A percentile compares a stretch with the other conserved stretches of the same genome.
Conservation (phyloP, 345 rosid genomes). For the Toxicodendron radicans region DNA sequence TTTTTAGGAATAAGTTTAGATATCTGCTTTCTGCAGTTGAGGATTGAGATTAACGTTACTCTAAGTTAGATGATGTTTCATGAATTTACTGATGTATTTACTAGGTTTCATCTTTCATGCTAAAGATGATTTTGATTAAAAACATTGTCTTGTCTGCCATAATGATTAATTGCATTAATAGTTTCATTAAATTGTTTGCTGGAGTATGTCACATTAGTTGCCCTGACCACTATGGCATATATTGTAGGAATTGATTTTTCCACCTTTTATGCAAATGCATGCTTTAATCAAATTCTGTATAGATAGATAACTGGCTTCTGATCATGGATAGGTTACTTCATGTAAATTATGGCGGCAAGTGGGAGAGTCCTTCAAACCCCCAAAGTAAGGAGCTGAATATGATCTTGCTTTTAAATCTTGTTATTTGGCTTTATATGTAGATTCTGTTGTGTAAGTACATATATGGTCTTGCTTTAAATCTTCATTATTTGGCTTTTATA, state of each 20-base stretch:
- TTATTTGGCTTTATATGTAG: neutral
- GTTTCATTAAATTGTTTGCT: neutral
- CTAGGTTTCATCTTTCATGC: neutral
- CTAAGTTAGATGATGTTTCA: neutral
- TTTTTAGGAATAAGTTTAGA: neutral
- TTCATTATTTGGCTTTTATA: too few relatives aligned
- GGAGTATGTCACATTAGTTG: neutral
- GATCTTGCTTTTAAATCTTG: neutral
- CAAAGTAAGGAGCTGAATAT: constrained; percentile 52
- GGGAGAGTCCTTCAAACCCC: constrained; percentile 82
- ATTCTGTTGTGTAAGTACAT: neutral
- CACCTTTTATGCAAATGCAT: neutral
- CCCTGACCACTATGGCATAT: neutral
- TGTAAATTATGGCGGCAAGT: constrained; percentile 79
- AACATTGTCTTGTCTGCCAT: neutral
- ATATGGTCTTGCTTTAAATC: too few relatives aligned
- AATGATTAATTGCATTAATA: neutral
- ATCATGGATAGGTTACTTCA: constrained; percentile 53
- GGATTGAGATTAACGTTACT: neutral
- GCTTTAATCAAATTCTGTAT: constrained; percentile 2
- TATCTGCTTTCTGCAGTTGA: neutral
- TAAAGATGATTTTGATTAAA: neutral
- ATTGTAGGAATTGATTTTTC: constrained; percentile 1
- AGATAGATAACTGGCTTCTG: neutral
- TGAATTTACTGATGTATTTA: neutral